Evolutionary conservation across 1,284 basidiomycete genomes (phyloP).

Genomic region (Cutaneotrichosporon dermatis): DNA sequence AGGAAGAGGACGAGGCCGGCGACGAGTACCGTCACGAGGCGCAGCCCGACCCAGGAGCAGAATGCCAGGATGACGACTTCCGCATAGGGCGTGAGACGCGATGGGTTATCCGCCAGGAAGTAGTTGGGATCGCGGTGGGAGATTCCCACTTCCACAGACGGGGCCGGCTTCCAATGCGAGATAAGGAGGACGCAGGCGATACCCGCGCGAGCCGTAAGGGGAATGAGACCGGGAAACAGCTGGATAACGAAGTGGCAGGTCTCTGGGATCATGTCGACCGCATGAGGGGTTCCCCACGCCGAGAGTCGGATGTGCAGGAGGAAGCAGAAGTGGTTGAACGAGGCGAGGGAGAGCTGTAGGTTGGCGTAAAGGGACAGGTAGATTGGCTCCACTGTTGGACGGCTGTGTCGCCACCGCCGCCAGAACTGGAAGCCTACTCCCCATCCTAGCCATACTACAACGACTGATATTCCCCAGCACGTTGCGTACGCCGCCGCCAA

Average conservation of each 20-base stretch:
- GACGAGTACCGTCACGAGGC: conserved; percentile 58
- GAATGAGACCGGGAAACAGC: conserved; percentile 67
- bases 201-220: conserved; percentile 73
- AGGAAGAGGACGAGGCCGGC: neutral
- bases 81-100: conserved; percentile 66
- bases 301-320: conserved; percentile 67
- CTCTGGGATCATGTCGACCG: conserved; percentile 56
- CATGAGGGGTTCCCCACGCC: conserved; percentile 52
- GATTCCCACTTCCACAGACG: conserved; percentile 27
- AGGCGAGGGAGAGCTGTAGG: conserved; percentile 66
- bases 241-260: conserved; percentile 72
- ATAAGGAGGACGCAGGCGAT: conserved; percentile 65
- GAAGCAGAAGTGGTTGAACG: conserved; percentile 76
- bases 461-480: conserved; percentile 65
- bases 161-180: conserved; percentile 52
- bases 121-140: conserved; percentile 58
- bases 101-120: conserved; percentile 60
- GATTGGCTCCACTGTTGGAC: conserved; percentile 71
- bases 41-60: conserved; percentile 68
- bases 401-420: conserved; percentile 76
- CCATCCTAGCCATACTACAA: conserved; percentile 72
- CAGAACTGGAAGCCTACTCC: conserved; percentile 73
- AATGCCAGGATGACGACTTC: conserved; percentile 69
- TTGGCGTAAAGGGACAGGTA: conserved; percentile 73
- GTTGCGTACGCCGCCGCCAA: conserved; percentile 51